These are phyloP conservation scores for Torulaspora microellipsoides DNA, from an alignment of 805 yeast species.

Conservation along the genomic window DNA sequence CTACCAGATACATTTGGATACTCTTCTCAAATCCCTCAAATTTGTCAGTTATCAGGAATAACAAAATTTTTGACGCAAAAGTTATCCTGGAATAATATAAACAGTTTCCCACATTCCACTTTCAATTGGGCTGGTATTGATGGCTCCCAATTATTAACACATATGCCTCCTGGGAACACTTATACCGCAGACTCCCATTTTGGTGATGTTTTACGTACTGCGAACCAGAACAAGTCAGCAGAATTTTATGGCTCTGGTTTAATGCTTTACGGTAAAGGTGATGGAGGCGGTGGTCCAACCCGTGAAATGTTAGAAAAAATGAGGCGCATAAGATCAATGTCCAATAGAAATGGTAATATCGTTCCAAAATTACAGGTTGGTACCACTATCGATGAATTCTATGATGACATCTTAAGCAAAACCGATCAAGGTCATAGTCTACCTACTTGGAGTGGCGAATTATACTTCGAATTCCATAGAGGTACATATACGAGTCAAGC, in stretches of 20 bases:
- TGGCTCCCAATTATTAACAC: constrained; percentile 88
- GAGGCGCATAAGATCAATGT: constrained; percentile 84
- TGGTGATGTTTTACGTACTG: constrained; percentile 84
- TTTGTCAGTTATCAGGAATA: constrained; percentile 83
- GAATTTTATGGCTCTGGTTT: constrained; percentile 77
- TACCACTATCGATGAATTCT: constrained; percentile 68
- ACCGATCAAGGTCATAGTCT: constrained; percentile 63
- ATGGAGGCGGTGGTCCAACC: constrained; percentile 98
- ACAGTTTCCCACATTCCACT: constrained; percentile 81
- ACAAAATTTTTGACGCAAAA: constrained; percentile 86
- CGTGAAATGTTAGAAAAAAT: constrained; percentile 90
- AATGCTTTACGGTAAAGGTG: constrained; percentile 87
- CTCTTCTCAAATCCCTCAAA: constrained; percentile 90
- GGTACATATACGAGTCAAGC: constrained; percentile 98
- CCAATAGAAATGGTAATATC: constrained; percentile 66
- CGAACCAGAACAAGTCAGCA: constrained; percentile 75
- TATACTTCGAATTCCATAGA: constrained; percentile 91
- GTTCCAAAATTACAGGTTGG: constrained; percentile 83
- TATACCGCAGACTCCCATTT: constrained; percentile 91
- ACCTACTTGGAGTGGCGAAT: constrained; percentile 90
- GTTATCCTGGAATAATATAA: constrained; percentile 93
- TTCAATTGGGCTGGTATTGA: constrained; percentile 96
- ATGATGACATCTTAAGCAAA: constrained; percentile 53
- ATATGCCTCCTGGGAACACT: constrained; percentile 97
- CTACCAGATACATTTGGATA: constrained; percentile 97